Conservation (phyloP, 2,329 filamentous ascomycete species). For the Nannizziopsis arthrosporioides region DNA sequence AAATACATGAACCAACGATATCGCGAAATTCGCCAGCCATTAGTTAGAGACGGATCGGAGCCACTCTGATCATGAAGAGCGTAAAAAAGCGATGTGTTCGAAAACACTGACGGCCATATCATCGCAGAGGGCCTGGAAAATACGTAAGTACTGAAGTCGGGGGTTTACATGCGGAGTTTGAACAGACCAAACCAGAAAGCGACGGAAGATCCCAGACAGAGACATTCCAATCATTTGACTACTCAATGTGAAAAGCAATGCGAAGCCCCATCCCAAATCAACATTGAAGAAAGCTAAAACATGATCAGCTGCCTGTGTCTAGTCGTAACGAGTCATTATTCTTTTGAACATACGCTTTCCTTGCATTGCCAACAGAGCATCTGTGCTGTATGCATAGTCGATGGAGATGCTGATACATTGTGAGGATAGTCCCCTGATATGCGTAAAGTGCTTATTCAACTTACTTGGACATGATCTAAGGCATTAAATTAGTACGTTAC, state of each 20-base stretch:
- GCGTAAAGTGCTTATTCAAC: constrained; percentile 28
- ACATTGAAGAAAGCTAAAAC: constrained; percentile 18
- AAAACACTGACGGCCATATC: constrained; percentile 60
- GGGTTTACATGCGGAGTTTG: background rate
- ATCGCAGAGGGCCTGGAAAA: constrained; percentile 44
- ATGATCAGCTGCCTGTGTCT: constrained; percentile 1
- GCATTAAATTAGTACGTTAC: constrained; percentile 51
- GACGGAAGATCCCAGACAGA: constrained; percentile 50
- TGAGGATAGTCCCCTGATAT: background rate
- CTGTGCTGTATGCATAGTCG: constrained; percentile 21
- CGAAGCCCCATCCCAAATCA: constrained; percentile 20
- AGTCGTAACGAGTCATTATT: background rate
- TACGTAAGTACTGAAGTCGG: constrained; percentile 5
- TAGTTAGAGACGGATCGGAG: constrained; percentile 44
- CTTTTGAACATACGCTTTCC: constrained; percentile 16
- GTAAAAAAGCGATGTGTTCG: constrained; percentile 56
- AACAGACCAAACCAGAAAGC: constrained; percentile 43
- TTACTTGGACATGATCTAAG: constrained; percentile 54
- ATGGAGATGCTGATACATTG: constrained; percentile 18
- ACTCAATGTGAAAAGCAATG: constrained; percentile 21
- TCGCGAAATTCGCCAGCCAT: constrained; percentile 55
- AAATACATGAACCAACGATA: constrained; percentile 53
- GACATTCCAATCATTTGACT: constrained; percentile 49
- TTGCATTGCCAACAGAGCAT: constrained; percentile 20
- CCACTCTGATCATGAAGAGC: constrained; percentile 57